phyloP scores from a whole-genome alignment of 2,329 filamentous ascomycete species.

The Cytospora schulzeri region DNA sequence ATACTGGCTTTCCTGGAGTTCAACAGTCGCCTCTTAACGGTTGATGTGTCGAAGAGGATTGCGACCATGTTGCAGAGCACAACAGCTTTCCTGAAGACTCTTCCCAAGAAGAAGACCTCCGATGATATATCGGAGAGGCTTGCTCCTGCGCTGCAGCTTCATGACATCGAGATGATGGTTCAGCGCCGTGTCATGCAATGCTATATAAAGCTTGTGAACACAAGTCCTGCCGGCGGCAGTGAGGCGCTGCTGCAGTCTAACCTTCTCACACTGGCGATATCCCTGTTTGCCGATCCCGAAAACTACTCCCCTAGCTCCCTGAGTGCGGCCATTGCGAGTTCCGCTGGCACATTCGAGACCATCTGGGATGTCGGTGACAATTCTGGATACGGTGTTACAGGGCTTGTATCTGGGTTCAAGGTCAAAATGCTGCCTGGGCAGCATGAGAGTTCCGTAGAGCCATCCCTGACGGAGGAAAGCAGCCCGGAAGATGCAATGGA shows the following conservation, averaged over 20 bases:
- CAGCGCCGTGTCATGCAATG: conserved; percentile 91
- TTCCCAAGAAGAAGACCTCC: conserved; percentile 80
- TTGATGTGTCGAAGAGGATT: conserved; percentile 91
- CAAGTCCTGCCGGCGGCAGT: conserved; percentile 80
- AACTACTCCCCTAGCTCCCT: conserved; percentile 83
- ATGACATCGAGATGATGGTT: conserved; percentile 91
- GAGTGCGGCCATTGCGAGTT: conserved; percentile 88
- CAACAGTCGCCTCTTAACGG: conserved; percentile 87
- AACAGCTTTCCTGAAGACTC: conserved; percentile 79
- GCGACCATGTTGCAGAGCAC: conserved; percentile 95
- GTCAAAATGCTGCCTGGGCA: conserved; percentile 71
- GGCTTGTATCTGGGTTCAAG: conserved; percentile 77
- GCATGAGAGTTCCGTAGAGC: conserved; percentile 54
- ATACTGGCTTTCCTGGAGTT: conserved; percentile 91
- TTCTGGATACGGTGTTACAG: conserved; percentile 89
- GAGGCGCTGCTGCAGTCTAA: conserved; percentile 91
- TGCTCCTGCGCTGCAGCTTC: conserved; percentile 81
- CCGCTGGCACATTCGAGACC: conserved; percentile 86
- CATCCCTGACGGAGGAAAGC: conserved; percentile 50
- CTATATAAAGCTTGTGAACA: conserved; percentile 86
- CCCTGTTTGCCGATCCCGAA: conserved; percentile 90
- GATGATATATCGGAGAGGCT: conserved; percentile 86
- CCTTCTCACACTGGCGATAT: conserved; percentile 83
- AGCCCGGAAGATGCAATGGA: conserved; percentile 69
- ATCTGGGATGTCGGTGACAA: conserved; percentile 97